phyloP scores from a whole-genome alignment of 2,329 filamentous ascomycete genomes.

The Fonsecaea multimorphosa region DNA sequence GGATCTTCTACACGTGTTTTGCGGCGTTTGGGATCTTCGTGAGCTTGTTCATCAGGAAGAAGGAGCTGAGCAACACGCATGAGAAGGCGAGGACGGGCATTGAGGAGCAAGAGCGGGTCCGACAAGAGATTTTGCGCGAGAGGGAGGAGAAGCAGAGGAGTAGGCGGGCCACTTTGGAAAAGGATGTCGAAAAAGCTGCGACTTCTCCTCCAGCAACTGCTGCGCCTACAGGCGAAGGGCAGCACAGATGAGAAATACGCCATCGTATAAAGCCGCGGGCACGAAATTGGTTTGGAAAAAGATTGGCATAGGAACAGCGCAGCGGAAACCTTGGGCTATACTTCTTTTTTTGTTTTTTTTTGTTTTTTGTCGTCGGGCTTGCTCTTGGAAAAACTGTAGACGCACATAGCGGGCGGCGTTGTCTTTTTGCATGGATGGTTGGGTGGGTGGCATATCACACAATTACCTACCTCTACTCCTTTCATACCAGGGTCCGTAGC shows the following conservation, averaged over 20 bases:
- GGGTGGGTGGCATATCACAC: too few relatives aligned
- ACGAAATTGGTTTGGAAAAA: not conserved
- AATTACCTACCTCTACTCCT: too few relatives aligned
- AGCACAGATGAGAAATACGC: not conserved
- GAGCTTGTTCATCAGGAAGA: constrained; percentile 43
- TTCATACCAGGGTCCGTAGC: too few relatives aligned
- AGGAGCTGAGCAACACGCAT: constrained; percentile 48
- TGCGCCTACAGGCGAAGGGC: not conserved
- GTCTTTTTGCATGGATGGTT: not conserved
- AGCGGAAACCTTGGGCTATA: not conserved
- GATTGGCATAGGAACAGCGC: not conserved
- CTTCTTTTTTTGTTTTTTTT: not conserved
- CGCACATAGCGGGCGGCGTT: not conserved
- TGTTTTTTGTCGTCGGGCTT: not conserved
- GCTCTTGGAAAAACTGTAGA: not conserved
- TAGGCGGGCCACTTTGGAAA: constrained; percentile 8
- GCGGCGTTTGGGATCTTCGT: constrained; percentile 42
- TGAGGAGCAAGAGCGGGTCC: constrained; percentile 51
- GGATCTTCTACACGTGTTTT: constrained; percentile 51
- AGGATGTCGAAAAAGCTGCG: constrained; percentile 22
- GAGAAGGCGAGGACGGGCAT: constrained; percentile 54
- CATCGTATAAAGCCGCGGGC: not conserved
- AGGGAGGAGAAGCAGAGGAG: constrained; percentile 40
- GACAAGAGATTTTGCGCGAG: constrained; percentile 40
- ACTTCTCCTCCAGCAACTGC: not conserved